These are phyloP conservation scores for Pseudonitzschia pungens DNA, from an alignment of 108 stramenopile genomes.

Conservation along the genomic window DNA sequence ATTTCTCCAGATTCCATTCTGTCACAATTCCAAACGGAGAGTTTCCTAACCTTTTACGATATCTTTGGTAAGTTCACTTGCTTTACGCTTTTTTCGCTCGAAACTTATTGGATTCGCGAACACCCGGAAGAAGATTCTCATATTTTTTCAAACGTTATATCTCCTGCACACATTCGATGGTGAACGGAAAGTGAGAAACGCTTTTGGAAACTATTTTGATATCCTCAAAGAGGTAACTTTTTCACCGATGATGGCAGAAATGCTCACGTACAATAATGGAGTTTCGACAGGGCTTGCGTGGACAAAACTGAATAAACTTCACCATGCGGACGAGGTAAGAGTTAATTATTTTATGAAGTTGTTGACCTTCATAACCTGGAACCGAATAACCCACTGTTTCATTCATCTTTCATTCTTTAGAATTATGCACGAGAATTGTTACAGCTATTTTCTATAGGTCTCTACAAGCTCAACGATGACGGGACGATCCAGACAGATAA, in stretches of 20 bases:
- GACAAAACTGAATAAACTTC: conserved; percentile 12
- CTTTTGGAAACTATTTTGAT: conserved; percentile 79
- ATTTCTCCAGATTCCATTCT: conserved; percentile 33
- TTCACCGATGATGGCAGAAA: conserved; percentile 68
- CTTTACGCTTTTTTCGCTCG: background rate
- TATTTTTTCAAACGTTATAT: background rate
- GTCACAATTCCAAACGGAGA: conserved; percentile 30
- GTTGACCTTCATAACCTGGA: background rate
- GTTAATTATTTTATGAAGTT: background rate
- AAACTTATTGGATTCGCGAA: conserved; percentile 18
- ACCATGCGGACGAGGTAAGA: conserved; percentile 30
- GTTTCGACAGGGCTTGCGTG: conserved; percentile 51
- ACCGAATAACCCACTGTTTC: background rate
- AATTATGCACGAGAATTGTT: conserved; percentile 48
- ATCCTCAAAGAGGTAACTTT: conserved; percentile 68
- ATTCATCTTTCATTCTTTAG: background rate
- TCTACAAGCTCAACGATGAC: conserved; percentile 44
- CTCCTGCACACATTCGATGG: background rate
- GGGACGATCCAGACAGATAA: conserved; percentile 37
- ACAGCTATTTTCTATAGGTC: conserved; percentile 55
- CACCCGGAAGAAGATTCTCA: background rate
- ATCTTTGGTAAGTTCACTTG: conserved; percentile 50
- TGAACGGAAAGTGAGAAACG: conserved; percentile 46
- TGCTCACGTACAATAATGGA: conserved; percentile 54
- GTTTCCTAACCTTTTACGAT: conserved; percentile 52